These are phyloP conservation scores for Dichotomocladium elegans DNA, from an alignment of 371 early-diverging fungal genomes.

Conservation along the genomic window DNA sequence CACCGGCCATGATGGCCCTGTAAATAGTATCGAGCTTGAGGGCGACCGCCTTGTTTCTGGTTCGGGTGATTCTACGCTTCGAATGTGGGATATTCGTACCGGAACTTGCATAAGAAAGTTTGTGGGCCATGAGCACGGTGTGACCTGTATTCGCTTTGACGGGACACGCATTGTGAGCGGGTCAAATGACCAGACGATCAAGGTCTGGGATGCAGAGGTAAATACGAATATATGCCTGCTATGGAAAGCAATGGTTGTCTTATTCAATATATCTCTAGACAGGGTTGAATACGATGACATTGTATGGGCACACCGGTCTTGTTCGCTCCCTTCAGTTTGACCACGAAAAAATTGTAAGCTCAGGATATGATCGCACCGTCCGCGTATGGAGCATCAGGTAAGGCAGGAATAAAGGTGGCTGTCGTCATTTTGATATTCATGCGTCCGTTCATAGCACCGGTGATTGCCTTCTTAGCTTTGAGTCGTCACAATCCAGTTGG, in stretches of 20 bases:
- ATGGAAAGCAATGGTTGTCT: no score
- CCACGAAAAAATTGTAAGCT: constrained; percentile 49
- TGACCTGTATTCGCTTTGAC: constrained; percentile 93
- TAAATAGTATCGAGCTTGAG: constrained; percentile 81
- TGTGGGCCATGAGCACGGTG: constrained; percentile 73
- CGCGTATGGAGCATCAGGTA: constrained; percentile 84
- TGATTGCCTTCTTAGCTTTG: constrained; percentile 49
- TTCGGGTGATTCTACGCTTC: constrained; percentile 81
- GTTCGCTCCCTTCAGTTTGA: constrained; percentile 86
- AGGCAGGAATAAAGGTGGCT: no score
- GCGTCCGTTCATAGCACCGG: constrained; percentile 76
- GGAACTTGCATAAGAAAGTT: constrained; percentile 64
- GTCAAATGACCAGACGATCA: constrained; percentile 90
- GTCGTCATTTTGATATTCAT: neutral
- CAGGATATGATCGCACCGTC: constrained; percentile 88
- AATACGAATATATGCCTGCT: neutral
- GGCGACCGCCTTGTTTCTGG: constrained; percentile 75
- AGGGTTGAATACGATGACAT: constrained; percentile 67
- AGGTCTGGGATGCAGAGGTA: constrained; percentile 84
- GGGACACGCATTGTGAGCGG: constrained; percentile 87
- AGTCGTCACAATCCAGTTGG: constrained; percentile 80
- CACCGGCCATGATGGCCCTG: constrained; percentile 80
- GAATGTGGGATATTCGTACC: constrained; percentile 81
- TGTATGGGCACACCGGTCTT: constrained; percentile 75
- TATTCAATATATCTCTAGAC: constrained; percentile 32